Base-by-base conservation (phyloP, 2,329 filamentous ascomycete genomes). In the Whalleya microplaca region DNA sequence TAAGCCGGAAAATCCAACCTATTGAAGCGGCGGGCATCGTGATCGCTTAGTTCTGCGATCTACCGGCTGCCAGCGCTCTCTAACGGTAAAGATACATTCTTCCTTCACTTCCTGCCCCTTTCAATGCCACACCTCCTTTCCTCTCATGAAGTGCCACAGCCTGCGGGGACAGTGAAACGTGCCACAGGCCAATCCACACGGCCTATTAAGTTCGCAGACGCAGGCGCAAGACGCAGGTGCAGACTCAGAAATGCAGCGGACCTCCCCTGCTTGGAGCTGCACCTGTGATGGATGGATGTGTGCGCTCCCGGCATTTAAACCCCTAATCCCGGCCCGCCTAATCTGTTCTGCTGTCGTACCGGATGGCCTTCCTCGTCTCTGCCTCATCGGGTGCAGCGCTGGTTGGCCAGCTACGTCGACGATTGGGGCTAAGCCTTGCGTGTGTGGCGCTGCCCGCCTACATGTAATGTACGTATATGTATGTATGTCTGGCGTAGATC, bases 111-210 rank as follows among this genome's bases (percentile, higher is more conserved):
- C n/a, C 53, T 57, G 27, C 42, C 8, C 46, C 40, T 40, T 42
- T 37, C 48, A 47, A 56, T 56, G 57, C 23, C 23, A 9, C 23
- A 4, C 4, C 23, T 54, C 51, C 21, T 56, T 56, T 45, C 57
- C 45, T 60, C 59, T 55, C 60, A 46, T 55, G 60, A 50, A 56
- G 56, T 58, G 58, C 61, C 60, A 61, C 57, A 61, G 52, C 60
- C 60, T 58, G 60, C 58, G 60, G 60, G 55, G 60, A 61, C 55
- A 41, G 60, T 63, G 60, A 53, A 63, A 63, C 60, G 58, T 63
- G 51, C 29, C 57, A 63, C 60, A 44, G 58, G 21, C 52, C 43
- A 37, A 37, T 37, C 32, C 32, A n/a, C 32, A 16, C 32, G 32
- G 14, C 8, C 14, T 37, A 12, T 37, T 37, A 12, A 37, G 9